A percentile compares a stretch with the other conserved stretches of the same genome.
These are phyloP conservation scores for Mayamaea pseudoterrestris DNA, from an alignment of 108 stramenopile species.

Conservation along the genomic window DNA sequence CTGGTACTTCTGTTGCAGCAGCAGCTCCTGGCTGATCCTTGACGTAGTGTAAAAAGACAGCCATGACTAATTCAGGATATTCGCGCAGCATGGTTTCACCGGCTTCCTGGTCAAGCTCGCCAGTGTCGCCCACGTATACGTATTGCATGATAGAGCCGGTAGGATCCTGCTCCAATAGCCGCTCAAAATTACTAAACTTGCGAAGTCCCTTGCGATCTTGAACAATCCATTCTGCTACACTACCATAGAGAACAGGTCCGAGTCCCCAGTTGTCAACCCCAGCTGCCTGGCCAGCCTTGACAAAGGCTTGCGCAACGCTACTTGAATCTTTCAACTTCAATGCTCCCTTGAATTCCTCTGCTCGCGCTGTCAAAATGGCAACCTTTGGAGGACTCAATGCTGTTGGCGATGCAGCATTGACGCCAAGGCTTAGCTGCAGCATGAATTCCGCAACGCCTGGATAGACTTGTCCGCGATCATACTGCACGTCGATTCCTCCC, in stretches of 20 bases:
- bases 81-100: slow-evolving; percentile 82
- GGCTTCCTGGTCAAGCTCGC: slow-evolving; percentile 88
- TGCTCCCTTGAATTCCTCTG: slow-evolving; percentile 91
- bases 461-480: slow-evolving; percentile 85
- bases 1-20: slow-evolving; percentile 37
- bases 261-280: slow-evolving; percentile 78
- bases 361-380: slow-evolving; percentile 89
- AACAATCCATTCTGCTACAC: slow-evolving; percentile 90
- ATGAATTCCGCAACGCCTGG: slow-evolving; percentile 92
- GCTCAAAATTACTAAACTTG: slow-evolving; percentile 85
- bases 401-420: slow-evolving; percentile 1
- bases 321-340: slow-evolving; percentile 79
- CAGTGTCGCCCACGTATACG: slow-evolving; percentile 91
- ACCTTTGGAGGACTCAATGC: slow-evolving; percentile 58
- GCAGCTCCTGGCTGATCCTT: slow-evolving; percentile 29
- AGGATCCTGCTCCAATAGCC: slow-evolving; percentile 72
- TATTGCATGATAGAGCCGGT: slow-evolving; percentile 73
- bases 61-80: slow-evolving; percentile 84
- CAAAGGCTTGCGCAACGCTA: slow-evolving; percentile 60
- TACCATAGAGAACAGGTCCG: slow-evolving; percentile 89
- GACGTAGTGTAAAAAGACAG: slow-evolving; percentile 86
- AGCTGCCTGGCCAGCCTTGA: slow-evolving; percentile 53
- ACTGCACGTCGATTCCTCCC: slow-evolving; percentile 89
- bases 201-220: slow-evolving; percentile 80
- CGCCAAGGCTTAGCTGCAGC: slow-evolving; percentile 58